Conservation (phyloP, 306 rosid genomes). For the Hippophae rhamnoides region DNA sequence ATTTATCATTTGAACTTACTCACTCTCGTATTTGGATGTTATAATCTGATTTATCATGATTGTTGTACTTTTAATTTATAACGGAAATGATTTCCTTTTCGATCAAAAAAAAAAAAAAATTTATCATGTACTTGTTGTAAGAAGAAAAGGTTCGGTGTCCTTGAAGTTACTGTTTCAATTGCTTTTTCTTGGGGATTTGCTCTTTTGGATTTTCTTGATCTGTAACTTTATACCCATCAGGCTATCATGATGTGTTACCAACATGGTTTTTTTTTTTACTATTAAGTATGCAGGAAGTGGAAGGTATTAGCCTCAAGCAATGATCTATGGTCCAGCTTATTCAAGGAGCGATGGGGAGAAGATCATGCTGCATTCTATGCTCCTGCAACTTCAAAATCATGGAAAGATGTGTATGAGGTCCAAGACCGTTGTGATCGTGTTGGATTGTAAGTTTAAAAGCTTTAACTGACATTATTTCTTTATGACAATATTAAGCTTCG, state of each 20-base stretch:
- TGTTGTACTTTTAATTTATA: too few relatives aligned
- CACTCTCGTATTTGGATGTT: too few relatives aligned
- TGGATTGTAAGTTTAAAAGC: conserved; percentile 49
- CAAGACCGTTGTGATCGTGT: conserved; percentile 63
- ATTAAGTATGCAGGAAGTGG: conserved; percentile 63
- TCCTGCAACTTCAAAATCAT: conserved; percentile 44
- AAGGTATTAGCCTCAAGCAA: conserved; percentile 46
- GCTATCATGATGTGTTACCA: background rate
- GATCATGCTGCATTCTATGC: conserved; percentile 40
- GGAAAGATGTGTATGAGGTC: conserved; percentile 57
- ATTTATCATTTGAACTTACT: too few relatives aligned
- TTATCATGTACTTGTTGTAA: conserved; percentile 3
- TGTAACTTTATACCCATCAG: background rate
- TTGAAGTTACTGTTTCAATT: background rate
- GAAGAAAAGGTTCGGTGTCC: conserved; percentile 11
- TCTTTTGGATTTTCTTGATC: conserved; percentile 7
- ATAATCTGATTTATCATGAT: too few relatives aligned
- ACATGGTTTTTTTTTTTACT: conserved; percentile 11
- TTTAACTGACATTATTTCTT: background rate
- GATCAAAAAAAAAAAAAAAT: too few relatives aligned
- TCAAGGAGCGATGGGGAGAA: conserved; percentile 77
- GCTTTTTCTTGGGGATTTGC: background rate
- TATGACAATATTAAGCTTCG: background rate
- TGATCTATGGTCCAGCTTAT: conserved; percentile 52
- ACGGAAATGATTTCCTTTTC: too few relatives aligned